Conservation (phyloP, 2,329 filamentous ascomycete species). For the Cyphellophora attinorum region DNA sequence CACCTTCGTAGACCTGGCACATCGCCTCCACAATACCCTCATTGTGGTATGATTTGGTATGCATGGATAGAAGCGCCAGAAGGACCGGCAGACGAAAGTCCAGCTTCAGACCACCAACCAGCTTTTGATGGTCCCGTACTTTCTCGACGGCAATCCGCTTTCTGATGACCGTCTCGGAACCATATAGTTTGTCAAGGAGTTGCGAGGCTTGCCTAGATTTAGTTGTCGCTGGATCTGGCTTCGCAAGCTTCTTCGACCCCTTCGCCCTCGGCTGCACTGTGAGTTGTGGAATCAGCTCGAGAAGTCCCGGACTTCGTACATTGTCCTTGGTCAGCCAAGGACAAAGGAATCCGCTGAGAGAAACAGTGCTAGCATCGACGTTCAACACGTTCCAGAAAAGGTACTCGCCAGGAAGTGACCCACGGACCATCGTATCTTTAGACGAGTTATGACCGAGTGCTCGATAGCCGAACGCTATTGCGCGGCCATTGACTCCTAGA, state of each 20-base stretch:
- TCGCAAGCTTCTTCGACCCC: not conserved
- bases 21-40: too few species aligned
- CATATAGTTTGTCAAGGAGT: not conserved
- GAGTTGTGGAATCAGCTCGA: not conserved
- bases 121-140: not conserved
- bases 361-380: not conserved
- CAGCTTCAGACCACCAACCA: not conserved
- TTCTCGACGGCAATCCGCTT: not conserved
- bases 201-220: not conserved
- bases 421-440: not conserved
- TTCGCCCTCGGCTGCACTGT: not conserved
- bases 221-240: not conserved
- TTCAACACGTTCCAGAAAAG: not conserved
- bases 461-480: not conserved
- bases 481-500: not conserved
- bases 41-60: too few species aligned
- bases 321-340: not conserved
- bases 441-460: not conserved
- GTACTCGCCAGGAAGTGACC: not conserved
- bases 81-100: not conserved
- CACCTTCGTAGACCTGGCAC: too few species aligned
- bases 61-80: not conserved
- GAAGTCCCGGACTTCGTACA: not conserved
- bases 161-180: not conserved
- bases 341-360: not conserved